Base-by-base conservation (phyloP, 2,329 filamentous ascomycete genomes). In the Monilinia polystroma region DNA sequence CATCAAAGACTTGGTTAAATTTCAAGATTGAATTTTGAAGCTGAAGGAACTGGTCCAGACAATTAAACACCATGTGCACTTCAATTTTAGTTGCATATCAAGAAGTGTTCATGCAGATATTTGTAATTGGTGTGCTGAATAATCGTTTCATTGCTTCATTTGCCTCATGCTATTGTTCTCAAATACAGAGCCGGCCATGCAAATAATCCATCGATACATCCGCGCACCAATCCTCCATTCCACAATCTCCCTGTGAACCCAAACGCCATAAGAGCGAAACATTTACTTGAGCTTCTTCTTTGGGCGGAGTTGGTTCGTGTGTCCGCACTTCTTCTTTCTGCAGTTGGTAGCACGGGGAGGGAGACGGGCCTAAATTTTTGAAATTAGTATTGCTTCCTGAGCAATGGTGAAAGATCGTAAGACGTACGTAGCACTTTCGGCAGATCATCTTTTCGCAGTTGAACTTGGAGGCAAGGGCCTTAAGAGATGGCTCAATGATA, bases 371-470 rank as follows among this genome's bases (percentile, higher is more conserved):
- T 87, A 68, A 57, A 68, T 64, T 47, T 32, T 65, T 47, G 45
- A 4, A 43, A 67, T 76, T 73, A 77, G 71, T 72, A 64, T 67
- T 58, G 57, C 47, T 54, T 43, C 43, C 41, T 54, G 62, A 20
- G 14, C 29, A 20, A 16, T 32, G 45, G 8, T 52, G 18, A 47
- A 32, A 51, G 16, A 23, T 20, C 55, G 47, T 59, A 68, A 57
- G 67, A 89, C 90, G 77, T 89, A 95, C 92, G 84, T 98, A 98
- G 91, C 95, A 99, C 91, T 99, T 98, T 87, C 95, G 94, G 92
- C 95, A 98, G 84, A 98, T 97, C 90, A 94, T 94, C 90, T 97
- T 97, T 76, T 98, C 95, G 91, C 94, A 98, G 90, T 99, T 98
- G 89, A 96, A 98, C 88, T 97, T 97, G 86, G 90, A 93, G 80